Conservation (phyloP, 192 early-diverging fungal species). For the Backusella luteola region DNA sequence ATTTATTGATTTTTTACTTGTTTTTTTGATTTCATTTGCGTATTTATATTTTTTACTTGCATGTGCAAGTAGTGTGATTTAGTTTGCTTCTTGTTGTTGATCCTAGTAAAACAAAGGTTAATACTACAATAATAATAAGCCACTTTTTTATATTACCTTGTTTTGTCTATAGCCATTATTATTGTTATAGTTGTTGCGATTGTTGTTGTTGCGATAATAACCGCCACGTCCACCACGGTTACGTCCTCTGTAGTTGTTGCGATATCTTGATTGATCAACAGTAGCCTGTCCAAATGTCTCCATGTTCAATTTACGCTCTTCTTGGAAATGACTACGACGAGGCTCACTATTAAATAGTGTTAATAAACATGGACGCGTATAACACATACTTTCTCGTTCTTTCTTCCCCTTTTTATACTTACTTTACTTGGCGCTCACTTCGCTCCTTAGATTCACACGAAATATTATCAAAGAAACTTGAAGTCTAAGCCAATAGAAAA, state of each 20-base stretch:
- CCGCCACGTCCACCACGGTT: slow-evolving; percentile 49
- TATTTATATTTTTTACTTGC: background rate
- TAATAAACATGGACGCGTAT: background rate
- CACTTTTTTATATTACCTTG: background rate
- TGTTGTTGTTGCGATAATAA: slow-evolving; percentile 16
- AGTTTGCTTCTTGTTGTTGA: slow-evolving; percentile 1
- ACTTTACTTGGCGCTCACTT: slow-evolving; percentile 19
- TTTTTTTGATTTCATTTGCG: background rate
- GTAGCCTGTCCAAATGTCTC: slow-evolving; percentile 96
- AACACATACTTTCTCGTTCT: background rate
- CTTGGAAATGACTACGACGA: slow-evolving; percentile 74
- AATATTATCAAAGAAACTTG: slow-evolving; percentile 98
- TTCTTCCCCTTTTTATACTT: background rate
- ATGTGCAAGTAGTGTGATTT: background rate
- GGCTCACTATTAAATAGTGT: slow-evolving; percentile 31
- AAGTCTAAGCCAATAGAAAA: slow-evolving; percentile 95
- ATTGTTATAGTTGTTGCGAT: background rate
- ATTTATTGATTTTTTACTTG: background rate
- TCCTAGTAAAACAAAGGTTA: background rate
- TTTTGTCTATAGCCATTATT: background rate
- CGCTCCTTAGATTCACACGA: slow-evolving; percentile 87
- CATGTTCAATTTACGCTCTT: slow-evolving; percentile 90
- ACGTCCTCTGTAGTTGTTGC: slow-evolving; percentile 52
- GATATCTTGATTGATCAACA: slow-evolving; percentile 64
- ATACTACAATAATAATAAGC: background rate